phyloP scores from a whole-genome alignment of 164 flowering plant genomes.

The Vitis labrusca region DNA sequence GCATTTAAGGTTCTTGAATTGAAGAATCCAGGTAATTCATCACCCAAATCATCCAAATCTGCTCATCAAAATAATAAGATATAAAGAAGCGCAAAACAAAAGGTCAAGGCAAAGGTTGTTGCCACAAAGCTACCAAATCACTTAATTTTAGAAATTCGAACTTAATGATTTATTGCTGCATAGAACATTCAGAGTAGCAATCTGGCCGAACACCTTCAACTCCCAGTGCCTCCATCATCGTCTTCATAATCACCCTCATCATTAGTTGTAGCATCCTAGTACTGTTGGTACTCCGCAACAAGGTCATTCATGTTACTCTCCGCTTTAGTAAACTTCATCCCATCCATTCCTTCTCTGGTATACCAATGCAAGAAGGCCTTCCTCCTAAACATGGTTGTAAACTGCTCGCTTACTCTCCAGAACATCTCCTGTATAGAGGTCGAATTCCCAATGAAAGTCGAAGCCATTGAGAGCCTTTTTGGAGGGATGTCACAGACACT shows the following conservation, averaged over 20 bases:
- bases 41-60: too few relatives aligned
- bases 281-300: constrained; percentile 27
- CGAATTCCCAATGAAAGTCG: constrained; percentile 25
- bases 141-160: neutral
- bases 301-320: constrained; percentile 29
- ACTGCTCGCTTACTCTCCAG: constrained; percentile 28
- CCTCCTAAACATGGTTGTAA: constrained; percentile 27
- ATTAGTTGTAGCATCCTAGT: constrained; percentile 23
- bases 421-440: constrained; percentile 28
- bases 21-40: too few relatives aligned
- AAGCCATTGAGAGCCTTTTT: constrained; percentile 22
- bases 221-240: constrained; percentile 1
- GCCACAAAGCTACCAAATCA: too few relatives aligned
- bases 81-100: too few relatives aligned
- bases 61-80: too few relatives aligned
- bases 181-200: constrained; percentile 8
- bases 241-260: constrained; percentile 14
- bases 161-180: constrained; percentile 3
- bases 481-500: constrained; percentile 35
- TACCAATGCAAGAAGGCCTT: constrained; percentile 29
- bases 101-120: too few relatives aligned
- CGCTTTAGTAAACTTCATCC: constrained; percentile 27
- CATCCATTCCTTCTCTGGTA: constrained; percentile 28
- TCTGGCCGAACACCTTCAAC: constrained; percentile 13
- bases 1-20: too few relatives aligned